These are phyloP conservation scores for Penicillium sp. DNA, from an alignment of 2,329 filamentous ascomycete genomes.

Conservation along the genomic window DNA sequence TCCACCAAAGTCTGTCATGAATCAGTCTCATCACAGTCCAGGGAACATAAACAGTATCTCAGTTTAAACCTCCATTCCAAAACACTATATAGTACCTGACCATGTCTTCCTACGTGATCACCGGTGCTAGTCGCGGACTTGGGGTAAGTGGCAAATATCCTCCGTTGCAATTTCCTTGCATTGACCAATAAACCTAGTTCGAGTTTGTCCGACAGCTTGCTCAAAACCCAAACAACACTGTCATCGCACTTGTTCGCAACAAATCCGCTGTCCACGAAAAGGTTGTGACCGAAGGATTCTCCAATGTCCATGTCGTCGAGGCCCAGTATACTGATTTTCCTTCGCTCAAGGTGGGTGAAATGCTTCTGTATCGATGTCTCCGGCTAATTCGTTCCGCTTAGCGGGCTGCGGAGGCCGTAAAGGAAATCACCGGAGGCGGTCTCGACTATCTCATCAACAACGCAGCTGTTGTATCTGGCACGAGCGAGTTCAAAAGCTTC, in stretches of 20 bases:
- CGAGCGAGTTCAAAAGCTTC: background rate
- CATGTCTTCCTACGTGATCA: slow-evolving; percentile 13
- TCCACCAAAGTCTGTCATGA: background rate
- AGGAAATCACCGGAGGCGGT: background rate
- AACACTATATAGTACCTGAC: background rate
- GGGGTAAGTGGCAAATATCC: slow-evolving; percentile 1
- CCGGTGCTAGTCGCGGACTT: slow-evolving; percentile 6
- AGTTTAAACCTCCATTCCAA: background rate
- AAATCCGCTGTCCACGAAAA: slow-evolving; percentile 4
- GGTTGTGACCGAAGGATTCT: background rate
- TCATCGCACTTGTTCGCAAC: slow-evolving; percentile 9
- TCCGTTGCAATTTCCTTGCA: too few species aligned
- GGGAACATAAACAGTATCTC: background rate
- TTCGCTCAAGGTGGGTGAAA: background rate
- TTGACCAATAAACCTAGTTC: slow-evolving; percentile 1
- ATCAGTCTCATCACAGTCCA: background rate
- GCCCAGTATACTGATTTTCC: background rate
- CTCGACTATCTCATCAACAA: background rate
- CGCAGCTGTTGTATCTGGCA: background rate
- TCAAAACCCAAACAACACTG: background rate
- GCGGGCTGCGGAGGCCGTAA: background rate
- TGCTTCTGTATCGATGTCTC: too few species aligned
- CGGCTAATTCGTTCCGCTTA: background rate
- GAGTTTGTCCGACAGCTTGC: slow-evolving; percentile 4
- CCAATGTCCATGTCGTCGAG: background rate